Base-by-base conservation (phyloP, 148 eudicot species). In the Chenopodium quinoa region DNA sequence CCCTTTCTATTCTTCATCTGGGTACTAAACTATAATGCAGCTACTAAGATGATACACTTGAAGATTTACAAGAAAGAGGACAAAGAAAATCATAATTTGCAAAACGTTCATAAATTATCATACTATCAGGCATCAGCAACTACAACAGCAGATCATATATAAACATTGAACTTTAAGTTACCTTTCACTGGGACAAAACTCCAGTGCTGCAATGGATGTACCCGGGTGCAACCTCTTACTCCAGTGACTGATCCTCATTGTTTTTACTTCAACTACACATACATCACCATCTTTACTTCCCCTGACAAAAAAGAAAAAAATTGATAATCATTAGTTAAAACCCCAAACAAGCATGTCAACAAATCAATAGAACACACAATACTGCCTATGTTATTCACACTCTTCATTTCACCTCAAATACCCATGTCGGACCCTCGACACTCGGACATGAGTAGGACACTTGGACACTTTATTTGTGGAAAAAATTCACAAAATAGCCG, bases 171-270 rank as follows among this genome's bases (percentile, higher is more conserved):
- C 70, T 62, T 16, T 6, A 48, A 29, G 74, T 83, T 88, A 91
- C 99, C 99, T 97, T 85, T 97, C 99, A 90, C 82, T 97, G 4
- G 98, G 98, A 79, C 97, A 97, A 84, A 97, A 94, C 80, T 97
- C 97, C 65, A 97, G 85, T 22, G 94, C 86, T 60, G 80, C 86
- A 82, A 97, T 83, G 47, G 80, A 75, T 80, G 97, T 90, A 80
- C 98, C 98, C 81, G 86, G 90, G 85, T 94, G 98, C 89, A 94
- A 91, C 86, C 93, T 91, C 87, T 89, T 97, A 78, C 97, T 94
- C 95, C 90, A 86, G 84, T 94, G 97, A 77, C 83, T 83, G 76
- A 97, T 82, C 86, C 88, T 90, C 99, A 97, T 97, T 77, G 82
- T 90, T 81, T 87, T 89, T 82, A 97, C 97, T 78, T 94, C 94